A percentile compares a stretch with the other conserved stretches of the same genome.
Evolutionary conservation across 148 eudicot species (phyloP).

Genomic region (Persicaria tinctoria): DNA sequence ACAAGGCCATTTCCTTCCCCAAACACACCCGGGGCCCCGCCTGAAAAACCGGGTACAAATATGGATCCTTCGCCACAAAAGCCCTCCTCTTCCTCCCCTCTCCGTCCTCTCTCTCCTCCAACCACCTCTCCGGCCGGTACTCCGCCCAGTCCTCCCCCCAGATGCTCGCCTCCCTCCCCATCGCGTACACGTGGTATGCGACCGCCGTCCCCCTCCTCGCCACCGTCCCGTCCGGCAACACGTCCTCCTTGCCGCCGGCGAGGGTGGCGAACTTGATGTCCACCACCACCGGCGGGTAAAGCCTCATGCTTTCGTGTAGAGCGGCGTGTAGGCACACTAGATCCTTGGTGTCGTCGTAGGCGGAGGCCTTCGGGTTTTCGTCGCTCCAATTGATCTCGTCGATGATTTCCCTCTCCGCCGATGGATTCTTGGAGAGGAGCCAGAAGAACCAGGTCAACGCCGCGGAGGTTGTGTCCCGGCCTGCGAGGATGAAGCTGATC

Average conservation of each 20-base stretch:
- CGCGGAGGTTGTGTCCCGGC: neutral
- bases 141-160: conserved; percentile 24
- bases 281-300: neutral
- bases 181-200: neutral
- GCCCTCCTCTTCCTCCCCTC: neutral
- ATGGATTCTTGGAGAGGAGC: conserved; percentile 14
- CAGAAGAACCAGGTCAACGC: conserved; percentile 15
- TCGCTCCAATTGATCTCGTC: conserved; percentile 13
- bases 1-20: conserved; percentile 28
- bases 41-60: conserved; percentile 22
- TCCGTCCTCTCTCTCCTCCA: neutral
- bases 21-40: conserved; percentile 24
- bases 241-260: neutral
- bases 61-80: conserved; percentile 14
- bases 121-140: conserved; percentile 20
- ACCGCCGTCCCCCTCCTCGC: conserved; percentile 20
- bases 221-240: conserved; percentile 19
- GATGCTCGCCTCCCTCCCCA: conserved; percentile 22
- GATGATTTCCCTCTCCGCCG: conserved; percentile 9
- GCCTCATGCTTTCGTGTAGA: neutral
- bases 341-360: neutral
- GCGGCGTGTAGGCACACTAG: neutral
- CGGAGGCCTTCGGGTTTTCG: conserved; percentile 6
- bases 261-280: neutral
- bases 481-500: conserved; percentile 5